phyloP scores from a whole-genome alignment of 805 yeast species.

The Kregervanrija delftensis region DNA sequence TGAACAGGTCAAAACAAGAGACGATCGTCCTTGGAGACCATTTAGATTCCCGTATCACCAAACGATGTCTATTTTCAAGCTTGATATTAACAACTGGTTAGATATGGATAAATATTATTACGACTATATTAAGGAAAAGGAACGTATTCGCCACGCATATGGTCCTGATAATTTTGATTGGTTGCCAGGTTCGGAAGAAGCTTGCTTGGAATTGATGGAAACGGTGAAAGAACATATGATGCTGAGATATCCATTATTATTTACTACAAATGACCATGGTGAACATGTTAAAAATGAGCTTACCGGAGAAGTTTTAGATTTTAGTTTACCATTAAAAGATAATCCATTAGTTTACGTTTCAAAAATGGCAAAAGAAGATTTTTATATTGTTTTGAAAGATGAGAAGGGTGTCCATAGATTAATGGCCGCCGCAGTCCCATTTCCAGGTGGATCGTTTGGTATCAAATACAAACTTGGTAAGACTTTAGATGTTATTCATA shows the following conservation, averaged over 20 bases:
- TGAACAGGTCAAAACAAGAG: slow-evolving; percentile 56
- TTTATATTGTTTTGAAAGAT: slow-evolving; percentile 50
- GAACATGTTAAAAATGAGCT: slow-evolving; percentile 51
- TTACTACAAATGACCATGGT: slow-evolving; percentile 44
- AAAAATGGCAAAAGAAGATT: slow-evolving; percentile 71
- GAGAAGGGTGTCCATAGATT: slow-evolving; percentile 56
- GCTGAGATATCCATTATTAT: slow-evolving; percentile 55
- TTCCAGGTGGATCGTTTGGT: slow-evolving; percentile 74
- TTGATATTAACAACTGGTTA: slow-evolving; percentile 71
- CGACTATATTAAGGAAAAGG: slow-evolving; percentile 58
- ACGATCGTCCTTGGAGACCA: slow-evolving; percentile 77
- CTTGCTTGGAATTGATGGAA: slow-evolving; percentile 58
- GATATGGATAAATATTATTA: slow-evolving; percentile 74
- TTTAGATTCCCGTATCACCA: slow-evolving; percentile 78
- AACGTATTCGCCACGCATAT: slow-evolving; percentile 48
- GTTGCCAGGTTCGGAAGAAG: slow-evolving; percentile 58
- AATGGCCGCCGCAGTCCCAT: slow-evolving; percentile 70
- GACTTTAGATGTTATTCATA: slow-evolving; percentile 57
- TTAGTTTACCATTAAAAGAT: slow-evolving; percentile 51
- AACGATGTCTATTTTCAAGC: slow-evolving; percentile 66
- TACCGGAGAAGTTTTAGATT: slow-evolving; percentile 56
- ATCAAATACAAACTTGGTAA: slow-evolving; percentile 53
- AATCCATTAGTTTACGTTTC: slow-evolving; percentile 59
- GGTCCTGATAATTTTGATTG: slow-evolving; percentile 59
- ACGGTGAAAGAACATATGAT: slow-evolving; percentile 53